phyloP scores from a whole-genome alignment of 495 filamentous ascomycete genomes.

The Evernia prunastri region DNA sequence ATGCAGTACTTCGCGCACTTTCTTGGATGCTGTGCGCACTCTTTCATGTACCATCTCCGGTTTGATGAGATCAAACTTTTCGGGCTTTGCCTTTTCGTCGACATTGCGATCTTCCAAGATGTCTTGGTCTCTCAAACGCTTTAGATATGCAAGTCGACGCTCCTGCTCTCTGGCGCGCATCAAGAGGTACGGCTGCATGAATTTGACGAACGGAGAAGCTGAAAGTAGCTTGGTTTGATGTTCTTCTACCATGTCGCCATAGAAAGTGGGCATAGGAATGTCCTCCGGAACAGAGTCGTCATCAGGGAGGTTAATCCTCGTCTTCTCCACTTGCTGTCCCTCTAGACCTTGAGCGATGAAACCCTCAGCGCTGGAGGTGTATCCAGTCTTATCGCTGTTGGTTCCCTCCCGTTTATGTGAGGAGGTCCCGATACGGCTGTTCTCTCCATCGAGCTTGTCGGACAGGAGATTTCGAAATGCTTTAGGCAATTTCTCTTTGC shows the following conservation, averaged over 20 bases:
- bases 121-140: conserved; percentile 74
- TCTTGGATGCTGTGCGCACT: conserved; percentile 65
- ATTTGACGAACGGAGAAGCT: conserved; percentile 91
- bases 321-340: background rate
- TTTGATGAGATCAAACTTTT: conserved; percentile 80
- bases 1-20: conserved; percentile 86
- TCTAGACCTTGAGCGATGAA: background rate
- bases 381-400: background rate
- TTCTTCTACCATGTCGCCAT: conserved; percentile 88
- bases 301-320: conserved; percentile 13
- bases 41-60: conserved; percentile 89
- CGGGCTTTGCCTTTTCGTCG: conserved; percentile 54
- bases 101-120: conserved; percentile 42
- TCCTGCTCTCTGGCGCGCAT: conserved; percentile 90
- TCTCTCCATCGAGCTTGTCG: background rate
- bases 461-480: background rate
- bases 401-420: background rate
- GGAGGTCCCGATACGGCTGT: background rate
- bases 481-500: conserved; percentile 3
- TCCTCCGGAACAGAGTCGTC: conserved; percentile 70
- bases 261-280: conserved; percentile 83
- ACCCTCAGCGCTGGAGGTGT: conserved; percentile 1
- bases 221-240: conserved; percentile 91
- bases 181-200: conserved; percentile 85
- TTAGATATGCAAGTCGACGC: conserved; percentile 69